Evolutionary conservation across 1,284 basidiomycete species (phyloP), one percentile per base, ranked within the genome.

Genomic region (Pseudozyma pruni): DNA sequence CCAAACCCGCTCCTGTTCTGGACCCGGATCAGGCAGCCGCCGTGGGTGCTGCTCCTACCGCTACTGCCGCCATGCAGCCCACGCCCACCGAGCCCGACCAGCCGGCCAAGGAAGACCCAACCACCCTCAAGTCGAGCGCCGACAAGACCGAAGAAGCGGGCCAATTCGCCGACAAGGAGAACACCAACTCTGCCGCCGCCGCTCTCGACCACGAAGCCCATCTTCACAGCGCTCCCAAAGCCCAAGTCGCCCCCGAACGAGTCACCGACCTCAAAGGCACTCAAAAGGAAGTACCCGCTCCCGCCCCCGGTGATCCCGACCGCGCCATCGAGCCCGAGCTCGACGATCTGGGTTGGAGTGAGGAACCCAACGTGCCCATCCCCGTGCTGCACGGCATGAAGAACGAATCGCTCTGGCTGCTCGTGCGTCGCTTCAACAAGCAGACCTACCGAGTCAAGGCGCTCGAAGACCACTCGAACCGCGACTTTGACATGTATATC

Each of bases 351-450:
- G 76, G 76, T 8, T 79, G 76, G 76, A 66, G 63, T 59, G 67
- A 67, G 42, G 61, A 77, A 39, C 76, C 75, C n/a, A 47, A 37
- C 9, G 51, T 75, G 7, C 73, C 73, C 22, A 61, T 74, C 17
- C 76, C 76, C 6, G 72, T 81, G 9, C 49, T 83, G 22, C 69
- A 72, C 35, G 84, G 84, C 4, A 61, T 85, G 32, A 68, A 79
- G 44, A 85, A 85, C 61, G 85, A 85, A 20, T 81, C 84, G 27
- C 62, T 86, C 10, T 86, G 84, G 79, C 78, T 81, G 35, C 75
- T 85, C n/a, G 73, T 85, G 6, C 72, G 85, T 39, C 76, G 85
- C 8, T 86, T 86, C 75, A 84, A 85, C 76, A 85, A 85, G 78
- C 84, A 85, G 81, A 74, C 83, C 8, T 84, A 83, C 66, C 82